Evolutionary conservation across 139 green algal species (phyloP), one percentile per base, ranked within the genome.

Genomic region (Micractinium conductrix): DNA sequence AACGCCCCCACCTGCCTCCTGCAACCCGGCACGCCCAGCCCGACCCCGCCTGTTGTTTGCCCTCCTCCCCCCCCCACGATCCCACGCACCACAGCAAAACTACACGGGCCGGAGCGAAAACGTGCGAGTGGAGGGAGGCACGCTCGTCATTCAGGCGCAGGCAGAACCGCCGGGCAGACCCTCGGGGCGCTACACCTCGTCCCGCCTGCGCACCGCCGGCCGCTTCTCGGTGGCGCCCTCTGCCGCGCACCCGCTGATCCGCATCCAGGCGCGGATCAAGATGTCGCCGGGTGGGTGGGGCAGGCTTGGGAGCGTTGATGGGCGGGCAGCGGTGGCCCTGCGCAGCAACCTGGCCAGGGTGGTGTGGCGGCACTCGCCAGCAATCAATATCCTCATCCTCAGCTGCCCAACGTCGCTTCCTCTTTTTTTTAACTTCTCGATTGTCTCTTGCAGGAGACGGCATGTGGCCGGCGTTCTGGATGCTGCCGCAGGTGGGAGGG

Each of bases 401-500:
- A n/a, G n/a, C n/a, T n/a, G n/a, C n/a, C n/a, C n/a, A n/a, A n/a
- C n/a, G n/a, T n/a, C n/a, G n/a, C n/a, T n/a, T n/a, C n/a, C n/a
- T n/a, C n/a, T n/a, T n/a, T n/a, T n/a, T n/a, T n/a, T n/a, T n/a
- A n/a, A n/a, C 12, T 6, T 16, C 42, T 12, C 42, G 5, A 24
- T 42, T 78, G 65, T 28, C 30, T 28, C 1, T 17, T 40, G 42
- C 70, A 78, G 70, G 70, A 10, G 70, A 40, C 70, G 70, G 70
- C 70, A 28, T 78, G 70, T 78, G 70, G 70, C 42, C 70, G 14
- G 70, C 70, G 0, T 78, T 78, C 9, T 78, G 70, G 70, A 78
- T 78, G 70, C 70, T 78, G 24, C 70, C 70, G 0, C 24, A 76
- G 69, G 69, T 76, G 21, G 37, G 38, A 19, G 53, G n/a, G n/a